Evolutionary conservation across 345 rosid species (phyloP).

Genomic region (Brassica rapa): DNA sequence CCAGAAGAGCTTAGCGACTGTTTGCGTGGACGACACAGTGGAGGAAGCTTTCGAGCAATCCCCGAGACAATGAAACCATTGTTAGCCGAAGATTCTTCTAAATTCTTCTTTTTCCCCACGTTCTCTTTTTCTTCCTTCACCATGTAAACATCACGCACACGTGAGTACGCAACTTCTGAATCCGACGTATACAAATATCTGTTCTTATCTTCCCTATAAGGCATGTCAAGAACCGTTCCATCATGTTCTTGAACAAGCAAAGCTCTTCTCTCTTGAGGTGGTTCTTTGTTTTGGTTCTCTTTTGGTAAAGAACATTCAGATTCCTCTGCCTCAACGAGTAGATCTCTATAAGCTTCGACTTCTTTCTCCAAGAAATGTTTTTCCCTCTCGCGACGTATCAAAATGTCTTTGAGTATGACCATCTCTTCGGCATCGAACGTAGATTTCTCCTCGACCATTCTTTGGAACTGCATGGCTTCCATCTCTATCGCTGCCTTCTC

Average conservation of each 20-base stretch:
- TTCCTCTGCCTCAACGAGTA: constrained; percentile 44
- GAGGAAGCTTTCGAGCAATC: constrained; percentile 48
- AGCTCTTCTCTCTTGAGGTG: constrained; percentile 39
- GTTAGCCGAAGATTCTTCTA: constrained; percentile 27
- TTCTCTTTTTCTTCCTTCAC: constrained; percentile 41
- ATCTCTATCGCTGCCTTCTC: constrained; percentile 68
- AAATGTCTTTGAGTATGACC: constrained; percentile 75
- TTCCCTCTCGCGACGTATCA: constrained; percentile 68
- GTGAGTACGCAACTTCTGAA: constrained; percentile 35
- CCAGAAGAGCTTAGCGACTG: constrained; percentile 38
- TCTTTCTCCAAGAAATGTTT: constrained; percentile 75
- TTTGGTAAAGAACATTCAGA: constrained; percentile 28
- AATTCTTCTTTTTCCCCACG: constrained; percentile 35
- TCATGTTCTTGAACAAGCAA: constrained; percentile 49
- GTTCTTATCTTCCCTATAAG: constrained; percentile 15
- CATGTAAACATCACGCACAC: constrained; percentile 38
- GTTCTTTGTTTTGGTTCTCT: constrained; percentile 20
- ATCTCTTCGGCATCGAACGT: constrained; percentile 71
- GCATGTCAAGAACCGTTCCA: constrained; percentile 39
- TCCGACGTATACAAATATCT: constrained; percentile 35
- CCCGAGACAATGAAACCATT: constrained; percentile 43
- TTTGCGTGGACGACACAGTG: constrained; percentile 36
- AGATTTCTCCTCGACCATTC: constrained; percentile 79
- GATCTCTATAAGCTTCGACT: constrained; percentile 58
- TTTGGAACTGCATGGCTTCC: constrained; percentile 76